These are phyloP conservation scores for Moesziomyces globuligerus DNA, from an alignment of 1,284 basidiomycete species.

Conservation along the genomic window DNA sequence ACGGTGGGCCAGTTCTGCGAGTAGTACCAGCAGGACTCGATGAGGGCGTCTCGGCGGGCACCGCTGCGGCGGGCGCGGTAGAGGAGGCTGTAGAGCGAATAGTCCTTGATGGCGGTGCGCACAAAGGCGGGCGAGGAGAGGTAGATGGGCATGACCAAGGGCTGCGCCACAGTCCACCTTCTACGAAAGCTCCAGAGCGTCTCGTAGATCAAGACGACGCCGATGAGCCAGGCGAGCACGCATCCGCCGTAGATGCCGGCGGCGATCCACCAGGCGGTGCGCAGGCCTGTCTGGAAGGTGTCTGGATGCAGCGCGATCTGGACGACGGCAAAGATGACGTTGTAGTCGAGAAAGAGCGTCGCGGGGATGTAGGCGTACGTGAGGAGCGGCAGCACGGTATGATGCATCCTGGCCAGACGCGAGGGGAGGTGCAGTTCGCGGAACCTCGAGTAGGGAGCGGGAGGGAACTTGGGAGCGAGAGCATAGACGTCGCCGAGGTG, in stretches of 20 bases:
- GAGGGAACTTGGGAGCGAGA: constrained; percentile 26
- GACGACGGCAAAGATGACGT: constrained; percentile 58
- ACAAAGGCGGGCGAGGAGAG: constrained; percentile 44
- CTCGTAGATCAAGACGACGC: constrained; percentile 49
- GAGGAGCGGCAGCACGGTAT: constrained; percentile 39
- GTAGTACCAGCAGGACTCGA: constrained; percentile 51
- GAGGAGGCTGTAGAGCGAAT: constrained; percentile 51
- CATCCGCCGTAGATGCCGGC: constrained; percentile 37
- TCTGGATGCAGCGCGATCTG: constrained; percentile 58
- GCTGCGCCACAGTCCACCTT: constrained; percentile 29
- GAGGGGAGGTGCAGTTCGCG: constrained; percentile 20
- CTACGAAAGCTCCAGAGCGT: constrained; percentile 27
- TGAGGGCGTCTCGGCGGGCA: constrained; percentile 26
- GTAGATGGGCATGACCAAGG: constrained; percentile 49
- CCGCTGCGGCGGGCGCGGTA: constrained; percentile 38
- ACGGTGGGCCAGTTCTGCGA: constrained; percentile 60
- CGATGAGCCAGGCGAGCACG: constrained; percentile 41
- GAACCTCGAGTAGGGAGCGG: constrained; percentile 20
- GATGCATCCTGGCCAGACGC: constrained; percentile 32
- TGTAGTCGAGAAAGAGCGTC: constrained; percentile 66
- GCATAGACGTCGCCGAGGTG: constrained; percentile 22
- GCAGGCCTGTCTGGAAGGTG: constrained; percentile 5
- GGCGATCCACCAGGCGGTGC: constrained; percentile 53
- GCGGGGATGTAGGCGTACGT: constrained; percentile 56
- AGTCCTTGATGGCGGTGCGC: constrained; percentile 37